Evolutionary conservation across 2,329 filamentous ascomycete species (phyloP).

Genomic region (Westerdykella aurantiaca): DNA sequence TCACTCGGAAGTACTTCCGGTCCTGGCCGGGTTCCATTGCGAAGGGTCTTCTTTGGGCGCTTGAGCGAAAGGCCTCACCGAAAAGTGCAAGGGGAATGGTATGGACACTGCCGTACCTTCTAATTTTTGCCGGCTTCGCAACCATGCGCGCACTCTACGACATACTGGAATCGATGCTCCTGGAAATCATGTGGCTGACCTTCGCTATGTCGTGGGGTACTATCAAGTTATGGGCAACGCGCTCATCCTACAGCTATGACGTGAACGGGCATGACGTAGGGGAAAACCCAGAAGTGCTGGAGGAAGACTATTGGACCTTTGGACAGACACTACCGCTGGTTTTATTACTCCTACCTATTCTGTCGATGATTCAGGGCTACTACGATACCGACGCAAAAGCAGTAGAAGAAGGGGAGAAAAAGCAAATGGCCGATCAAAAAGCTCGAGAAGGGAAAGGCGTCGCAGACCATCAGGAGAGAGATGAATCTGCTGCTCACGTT

Average conservation of each 20-base stretch:
- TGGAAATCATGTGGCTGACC: constrained; percentile 19
- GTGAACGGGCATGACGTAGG: constrained; percentile 7
- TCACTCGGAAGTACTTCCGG: constrained; percentile 12
- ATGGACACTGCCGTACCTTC: constrained; percentile 9
- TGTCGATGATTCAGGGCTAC: constrained; percentile 21
- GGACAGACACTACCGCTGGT: constrained; percentile 24
- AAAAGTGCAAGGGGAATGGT: constrained; percentile 2
- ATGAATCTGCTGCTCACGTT: neutral
- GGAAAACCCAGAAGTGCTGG: constrained; percentile 8
- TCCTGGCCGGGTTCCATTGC: constrained; percentile 10
- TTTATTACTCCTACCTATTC: constrained; percentile 16
- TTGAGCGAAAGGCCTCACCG: constrained; percentile 6
- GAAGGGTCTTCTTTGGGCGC: constrained; percentile 8
- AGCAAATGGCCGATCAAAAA: neutral
- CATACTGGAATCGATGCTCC: constrained; percentile 17
- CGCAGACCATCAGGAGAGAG: neutral
- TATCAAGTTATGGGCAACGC: constrained; percentile 20
- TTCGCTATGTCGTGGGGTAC: constrained; percentile 24
- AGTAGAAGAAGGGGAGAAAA: constrained; percentile 1
- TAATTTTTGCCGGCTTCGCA: constrained; percentile 9
- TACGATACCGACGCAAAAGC: constrained; percentile 20
- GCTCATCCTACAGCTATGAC: constrained; percentile 7
- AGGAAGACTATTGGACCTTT: constrained; percentile 21
- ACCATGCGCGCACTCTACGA: constrained; percentile 12
- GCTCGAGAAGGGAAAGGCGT: too few relatives aligned